Evolutionary conservation across 768 basidiomycete genomes (phyloP).

Genomic region (Leccinellum luteum): DNA sequence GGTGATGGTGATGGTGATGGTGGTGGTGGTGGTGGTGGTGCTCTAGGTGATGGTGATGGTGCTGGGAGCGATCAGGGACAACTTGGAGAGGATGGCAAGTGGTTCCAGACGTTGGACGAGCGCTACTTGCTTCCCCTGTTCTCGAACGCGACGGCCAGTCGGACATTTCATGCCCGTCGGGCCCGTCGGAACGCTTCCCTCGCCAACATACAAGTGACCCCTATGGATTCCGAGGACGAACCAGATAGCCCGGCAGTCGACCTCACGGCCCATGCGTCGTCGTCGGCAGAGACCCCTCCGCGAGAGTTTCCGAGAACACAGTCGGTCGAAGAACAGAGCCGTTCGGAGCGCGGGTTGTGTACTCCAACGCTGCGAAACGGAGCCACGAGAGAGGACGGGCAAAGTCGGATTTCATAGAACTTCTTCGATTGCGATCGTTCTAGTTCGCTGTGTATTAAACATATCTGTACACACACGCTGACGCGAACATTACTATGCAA

Average conservation of each 20-base stretch:
- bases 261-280: constrained; percentile 30
- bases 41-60: background rate
- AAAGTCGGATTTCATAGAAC: constrained; percentile 1
- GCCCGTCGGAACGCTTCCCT: constrained; percentile 49
- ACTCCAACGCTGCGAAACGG: constrained; percentile 62
- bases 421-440: background rate
- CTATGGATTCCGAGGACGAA: constrained; percentile 39
- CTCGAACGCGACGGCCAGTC: constrained; percentile 86
- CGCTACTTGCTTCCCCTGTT: constrained; percentile 90
- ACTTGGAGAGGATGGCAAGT: constrained; percentile 74
- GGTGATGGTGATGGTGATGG: background rate
- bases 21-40: background rate
- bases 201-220: constrained; percentile 9
- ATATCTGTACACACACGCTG: background rate
- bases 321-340: constrained; percentile 45
- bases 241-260: constrained; percentile 44
- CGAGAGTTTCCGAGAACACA: constrained; percentile 22
- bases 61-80: background rate
- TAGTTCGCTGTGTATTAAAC: constrained; percentile 6
- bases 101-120: constrained; percentile 96
- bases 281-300: constrained; percentile 2
- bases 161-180: constrained; percentile 79
- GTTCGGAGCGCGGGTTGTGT: constrained; percentile 59
- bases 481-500: background rate
- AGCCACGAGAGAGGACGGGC: constrained; percentile 28